Evolutionary conservation across 768 basidiomycete genomes (phyloP), one percentile per base, ranked within the genome.

Genomic region (Mycena metata): DNA sequence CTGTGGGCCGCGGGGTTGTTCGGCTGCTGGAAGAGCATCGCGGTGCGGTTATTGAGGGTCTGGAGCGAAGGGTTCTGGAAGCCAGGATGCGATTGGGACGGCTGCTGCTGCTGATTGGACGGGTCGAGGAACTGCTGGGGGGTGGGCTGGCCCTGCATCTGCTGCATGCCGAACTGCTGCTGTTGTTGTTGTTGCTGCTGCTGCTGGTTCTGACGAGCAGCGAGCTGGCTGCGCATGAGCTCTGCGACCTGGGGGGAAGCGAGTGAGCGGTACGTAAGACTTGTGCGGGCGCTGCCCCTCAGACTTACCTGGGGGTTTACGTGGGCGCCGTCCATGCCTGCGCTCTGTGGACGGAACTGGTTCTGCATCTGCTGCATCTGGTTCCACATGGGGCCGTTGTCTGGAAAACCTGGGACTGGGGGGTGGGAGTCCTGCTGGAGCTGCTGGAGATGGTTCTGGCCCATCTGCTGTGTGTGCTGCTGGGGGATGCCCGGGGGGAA

Each of bases 361-460:
- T 79, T 79, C 71, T 83, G 82, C 66, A 80, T 72, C 58, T 83
- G 82, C 75, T 85, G 84, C 76, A 86, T 84, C 77, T 88, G 85
- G 77, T 86, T 85, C 90, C 89, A 91, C 73, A 87, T 80, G 67
- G 84, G 86, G 68, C 70, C 70, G 33, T 86, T 84, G 76, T 90
- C 89, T 76, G 83, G 69, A 78, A 85, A 85, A 71, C 79, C 79
- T 74, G 84, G 77, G 73, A 82, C 81, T 49, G 80, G 75, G 75
- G 77, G 79, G 77, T 81, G 77, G 74, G 79, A 74, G 69, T 80
- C 75, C 72, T 81, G 83, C 39, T 82, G 84, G 36, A 76, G 77
- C 67, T 86, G 83, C 65, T 84, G 83, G 54, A 81, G 79, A 69
- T 82, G 81, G 69, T 82, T 80, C 60, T 83, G 77, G 61, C 82